Percentiles rank a stretch among this genome's conserved stretches.
Conservation (phyloP, 2,329 filamentous ascomycete genomes). For the Apiospora saccharicola region DNA sequence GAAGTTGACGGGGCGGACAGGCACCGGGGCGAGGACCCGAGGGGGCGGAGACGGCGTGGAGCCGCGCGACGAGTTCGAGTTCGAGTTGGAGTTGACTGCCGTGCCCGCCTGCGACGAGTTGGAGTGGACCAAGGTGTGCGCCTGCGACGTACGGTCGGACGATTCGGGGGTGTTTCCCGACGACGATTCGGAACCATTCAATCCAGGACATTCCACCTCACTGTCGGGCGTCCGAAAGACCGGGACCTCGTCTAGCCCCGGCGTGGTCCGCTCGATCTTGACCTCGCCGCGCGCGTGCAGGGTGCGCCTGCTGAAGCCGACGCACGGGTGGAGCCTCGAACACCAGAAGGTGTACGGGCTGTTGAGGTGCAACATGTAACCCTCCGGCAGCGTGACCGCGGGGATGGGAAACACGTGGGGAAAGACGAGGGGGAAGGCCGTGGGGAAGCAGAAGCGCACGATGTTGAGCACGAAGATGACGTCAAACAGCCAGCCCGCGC, state of each 20-base stretch:
- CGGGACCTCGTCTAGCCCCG: not conserved
- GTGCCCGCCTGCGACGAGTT: too few species aligned
- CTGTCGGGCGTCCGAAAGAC: not conserved
- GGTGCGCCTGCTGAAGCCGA: not conserved
- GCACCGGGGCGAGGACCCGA: too few species aligned
- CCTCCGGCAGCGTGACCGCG: too few species aligned
- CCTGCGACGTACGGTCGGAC: too few species aligned
- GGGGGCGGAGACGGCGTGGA: too few species aligned
- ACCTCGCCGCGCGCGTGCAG: not conserved
- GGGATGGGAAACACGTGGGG: not conserved
- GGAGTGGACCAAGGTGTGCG: too few species aligned
- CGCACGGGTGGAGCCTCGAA: not conserved
- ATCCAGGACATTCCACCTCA: too few species aligned
- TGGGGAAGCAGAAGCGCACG: not conserved
- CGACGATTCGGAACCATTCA: too few species aligned
- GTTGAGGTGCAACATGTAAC: not conserved
- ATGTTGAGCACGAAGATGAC: not conserved
- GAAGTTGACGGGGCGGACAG: too few species aligned
- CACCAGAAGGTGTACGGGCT: not conserved
- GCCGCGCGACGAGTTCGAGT: too few species aligned
- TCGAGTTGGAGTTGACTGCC: too few species aligned
- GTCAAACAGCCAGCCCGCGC: not conserved
- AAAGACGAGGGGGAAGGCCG: not conserved
- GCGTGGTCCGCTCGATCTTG: not conserved
- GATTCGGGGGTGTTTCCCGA: too few species aligned